A percentile compares a stretch with the other conserved stretches of the same genome.
These are phyloP conservation scores for Harringtonia aguacate DNA, from an alignment of 2,329 filamentous ascomycete genomes.

Conservation along the genomic window DNA sequence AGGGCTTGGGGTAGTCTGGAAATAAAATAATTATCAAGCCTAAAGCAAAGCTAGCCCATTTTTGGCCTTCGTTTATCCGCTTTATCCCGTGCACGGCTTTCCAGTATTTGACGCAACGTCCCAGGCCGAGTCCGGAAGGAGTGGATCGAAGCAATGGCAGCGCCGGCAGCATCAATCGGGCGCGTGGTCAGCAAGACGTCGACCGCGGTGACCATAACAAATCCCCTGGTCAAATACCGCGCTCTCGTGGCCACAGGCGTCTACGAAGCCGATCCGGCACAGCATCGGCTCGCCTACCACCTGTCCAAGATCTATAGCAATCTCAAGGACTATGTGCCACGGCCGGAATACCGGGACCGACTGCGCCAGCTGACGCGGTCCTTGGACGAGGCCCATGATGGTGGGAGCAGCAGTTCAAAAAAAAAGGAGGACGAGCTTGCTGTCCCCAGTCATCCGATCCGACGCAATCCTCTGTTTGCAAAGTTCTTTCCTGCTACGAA, in stretches of 20 bases:
- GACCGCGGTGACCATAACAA: conserved; percentile 50
- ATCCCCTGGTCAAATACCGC: conserved; percentile 68
- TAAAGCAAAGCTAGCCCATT: no score
- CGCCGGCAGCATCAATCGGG: conserved; percentile 17
- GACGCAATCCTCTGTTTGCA: conserved; percentile 47
- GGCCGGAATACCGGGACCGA: conserved; percentile 55
- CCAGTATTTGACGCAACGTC: background rate
- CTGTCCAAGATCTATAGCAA: conserved; percentile 66
- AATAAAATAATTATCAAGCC: no score
- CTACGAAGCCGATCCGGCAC: conserved; percentile 58
- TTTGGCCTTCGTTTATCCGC: no score
- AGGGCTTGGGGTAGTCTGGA: no score
- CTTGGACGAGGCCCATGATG: conserved; percentile 23
- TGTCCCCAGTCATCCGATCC: conserved; percentile 41
- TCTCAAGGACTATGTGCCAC: conserved; percentile 69
- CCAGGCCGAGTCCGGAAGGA: no score
- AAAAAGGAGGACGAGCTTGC: conserved; percentile 29
- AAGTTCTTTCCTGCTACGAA: conserved; percentile 45
- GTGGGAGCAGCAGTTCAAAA: conserved; percentile 4
- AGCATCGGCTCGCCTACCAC: conserved; percentile 64
- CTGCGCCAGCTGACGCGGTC: conserved; percentile 47
- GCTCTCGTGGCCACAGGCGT: conserved; percentile 56
- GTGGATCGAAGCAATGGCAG: background rate
- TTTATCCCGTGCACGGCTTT: no score
- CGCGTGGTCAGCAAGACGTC: conserved; percentile 14